Conservation (phyloP, 345 rosid genomes). For the Erodium maritimum region DNA sequence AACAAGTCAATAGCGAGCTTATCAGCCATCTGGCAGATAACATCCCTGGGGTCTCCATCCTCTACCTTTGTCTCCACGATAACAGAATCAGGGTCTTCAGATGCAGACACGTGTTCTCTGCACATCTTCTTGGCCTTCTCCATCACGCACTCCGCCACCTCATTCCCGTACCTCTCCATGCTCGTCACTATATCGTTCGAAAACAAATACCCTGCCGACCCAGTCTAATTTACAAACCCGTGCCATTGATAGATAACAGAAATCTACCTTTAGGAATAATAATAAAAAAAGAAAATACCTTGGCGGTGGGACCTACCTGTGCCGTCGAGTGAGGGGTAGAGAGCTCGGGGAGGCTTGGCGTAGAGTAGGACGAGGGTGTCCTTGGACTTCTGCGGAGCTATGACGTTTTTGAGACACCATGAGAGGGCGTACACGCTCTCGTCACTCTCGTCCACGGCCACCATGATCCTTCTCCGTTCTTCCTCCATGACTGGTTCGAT, state of each 20-base stretch:
- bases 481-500: no score
- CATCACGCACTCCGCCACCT: constrained; percentile 29
- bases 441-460: constrained; percentile 50
- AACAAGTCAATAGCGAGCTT: constrained; percentile 32
- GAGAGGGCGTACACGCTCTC: constrained; percentile 57
- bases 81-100: constrained; percentile 21
- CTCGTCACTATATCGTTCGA: constrained; percentile 35
- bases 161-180: constrained; percentile 34
- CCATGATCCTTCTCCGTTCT: constrained; percentile 30
- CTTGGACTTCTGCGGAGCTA: constrained; percentile 16
- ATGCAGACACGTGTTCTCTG: constrained; percentile 5
- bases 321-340: constrained; percentile 33
- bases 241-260: no score
- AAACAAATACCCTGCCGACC: constrained; percentile 37
- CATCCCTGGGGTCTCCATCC: constrained; percentile 49
- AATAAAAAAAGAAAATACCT: neutral
- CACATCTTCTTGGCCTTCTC: constrained; percentile 43
- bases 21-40: constrained; percentile 41
- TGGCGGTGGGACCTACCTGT: constrained; percentile 20
- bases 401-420: constrained; percentile 44
- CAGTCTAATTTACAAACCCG: no score
- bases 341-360: constrained; percentile 25
- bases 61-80: constrained; percentile 35
- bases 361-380: constrained; percentile 45
- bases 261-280: no score